Evolutionary conservation across 768 basidiomycete species (phyloP).

Genomic region (Termitomyces sp.): DNA sequence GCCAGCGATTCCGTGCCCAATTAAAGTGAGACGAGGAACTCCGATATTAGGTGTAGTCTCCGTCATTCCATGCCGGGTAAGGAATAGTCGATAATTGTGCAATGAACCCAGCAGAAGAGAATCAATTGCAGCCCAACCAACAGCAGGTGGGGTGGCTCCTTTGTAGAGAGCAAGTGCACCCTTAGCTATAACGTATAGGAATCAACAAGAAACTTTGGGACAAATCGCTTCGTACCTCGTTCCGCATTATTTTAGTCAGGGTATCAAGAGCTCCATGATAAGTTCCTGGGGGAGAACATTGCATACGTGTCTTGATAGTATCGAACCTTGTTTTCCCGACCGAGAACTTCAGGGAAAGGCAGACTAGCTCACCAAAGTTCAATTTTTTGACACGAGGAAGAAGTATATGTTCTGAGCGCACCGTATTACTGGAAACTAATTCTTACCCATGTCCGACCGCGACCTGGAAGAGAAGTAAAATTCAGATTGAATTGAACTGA

Average conservation of each 20-base stretch:
- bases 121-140: constrained; percentile 74
- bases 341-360: neutral
- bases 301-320: constrained; percentile 66
- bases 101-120: constrained; percentile 66
- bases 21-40: constrained; percentile 49
- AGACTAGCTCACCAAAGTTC: constrained; percentile 1
- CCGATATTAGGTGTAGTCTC: constrained; percentile 44
- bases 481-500: neutral
- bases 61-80: constrained; percentile 48
- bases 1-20: constrained; percentile 65
- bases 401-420: neutral
- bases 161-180: constrained; percentile 68
- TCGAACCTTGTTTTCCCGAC: constrained; percentile 47
- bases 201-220: neutral
- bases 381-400: neutral
- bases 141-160: constrained; percentile 67
- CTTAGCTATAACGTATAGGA: constrained; percentile 23
- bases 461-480: constrained; percentile 35
- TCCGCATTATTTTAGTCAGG: constrained; percentile 49
- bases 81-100: constrained; percentile 68
- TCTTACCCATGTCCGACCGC: constrained; percentile 67
- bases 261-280: constrained; percentile 62
- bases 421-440: constrained; percentile 8
- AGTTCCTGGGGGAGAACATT: constrained; percentile 59
- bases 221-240: constrained; percentile 43